Conservation (phyloP, 768 basidiomycete genomes). For the Boletus rubescentipes region DNA sequence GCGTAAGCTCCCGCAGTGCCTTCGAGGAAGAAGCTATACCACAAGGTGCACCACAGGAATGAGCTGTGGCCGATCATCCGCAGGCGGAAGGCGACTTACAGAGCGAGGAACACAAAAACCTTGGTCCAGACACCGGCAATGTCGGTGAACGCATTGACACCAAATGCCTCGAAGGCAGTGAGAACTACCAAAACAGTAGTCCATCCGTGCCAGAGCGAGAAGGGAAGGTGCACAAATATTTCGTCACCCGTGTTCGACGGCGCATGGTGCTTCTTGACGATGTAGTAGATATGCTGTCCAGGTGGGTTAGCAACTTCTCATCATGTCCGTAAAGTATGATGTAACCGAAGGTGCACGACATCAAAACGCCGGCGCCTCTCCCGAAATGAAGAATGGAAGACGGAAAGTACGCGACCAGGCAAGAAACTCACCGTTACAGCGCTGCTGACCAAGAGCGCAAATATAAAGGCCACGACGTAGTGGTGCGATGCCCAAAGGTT, state of each 20-base stretch:
- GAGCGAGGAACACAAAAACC: conserved; percentile 89
- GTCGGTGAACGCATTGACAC: conserved; percentile 65
- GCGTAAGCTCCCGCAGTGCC: conserved; percentile 92
- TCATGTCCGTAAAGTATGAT: conserved; percentile 9
- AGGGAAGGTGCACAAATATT: conserved; percentile 91
- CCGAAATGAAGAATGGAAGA: conserved; percentile 18
- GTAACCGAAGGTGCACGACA: background rate
- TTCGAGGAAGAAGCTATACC: conserved; percentile 81
- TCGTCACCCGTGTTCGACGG: conserved; percentile 70
- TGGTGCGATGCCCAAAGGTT: conserved; percentile 80
- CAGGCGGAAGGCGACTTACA: conserved; percentile 46
- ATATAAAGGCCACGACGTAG: conserved; percentile 81
- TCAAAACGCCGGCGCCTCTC: conserved; percentile 1
- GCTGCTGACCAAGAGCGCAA: conserved; percentile 85
- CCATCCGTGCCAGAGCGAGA: conserved; percentile 95
- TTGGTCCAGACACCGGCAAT: conserved; percentile 87
- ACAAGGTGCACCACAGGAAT: conserved; percentile 6
- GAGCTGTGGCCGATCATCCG: background rate
- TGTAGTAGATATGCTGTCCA: conserved; percentile 83
- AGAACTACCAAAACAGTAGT: conserved; percentile 80
- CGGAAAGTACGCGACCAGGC: background rate
- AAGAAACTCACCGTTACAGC: conserved; percentile 44
- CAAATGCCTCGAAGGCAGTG: conserved; percentile 87
- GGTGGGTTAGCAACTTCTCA: conserved; percentile 10
- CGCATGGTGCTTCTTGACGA: conserved; percentile 83